Conservation (phyloP, 306 rosid genomes). For the Aeschynomene evenia region DNA sequence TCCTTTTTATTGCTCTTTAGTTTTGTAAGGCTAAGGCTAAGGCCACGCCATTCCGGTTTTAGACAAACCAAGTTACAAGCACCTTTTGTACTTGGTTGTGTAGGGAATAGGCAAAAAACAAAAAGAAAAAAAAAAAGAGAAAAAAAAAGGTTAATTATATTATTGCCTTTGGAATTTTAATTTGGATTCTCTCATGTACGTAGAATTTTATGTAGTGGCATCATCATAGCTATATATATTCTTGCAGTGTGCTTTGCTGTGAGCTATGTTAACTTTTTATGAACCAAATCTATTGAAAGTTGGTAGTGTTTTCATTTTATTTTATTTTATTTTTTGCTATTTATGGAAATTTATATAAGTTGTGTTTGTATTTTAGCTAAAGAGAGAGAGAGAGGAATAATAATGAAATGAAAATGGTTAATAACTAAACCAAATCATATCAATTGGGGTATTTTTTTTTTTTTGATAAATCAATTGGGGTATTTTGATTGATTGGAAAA, state of each 20-base stretch:
- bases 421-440: neutral
- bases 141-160: neutral
- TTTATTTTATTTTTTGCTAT: too few species aligned
- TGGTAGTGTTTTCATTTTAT: neutral
- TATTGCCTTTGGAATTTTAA: conserved; percentile 4
- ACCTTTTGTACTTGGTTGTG: conserved; percentile 18
- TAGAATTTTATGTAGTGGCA: neutral
- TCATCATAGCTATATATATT: too few species aligned
- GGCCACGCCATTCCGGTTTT: neutral
- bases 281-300: conserved; percentile 27
- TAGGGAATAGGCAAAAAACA: conserved; percentile 19
- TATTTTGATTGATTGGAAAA: too few species aligned
- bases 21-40: conserved; percentile 9
- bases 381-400: neutral
- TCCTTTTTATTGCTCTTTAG: neutral
- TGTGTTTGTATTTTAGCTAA: neutral
- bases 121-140: conserved; percentile 17
- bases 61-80: conserved; percentile 18
- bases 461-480: too few species aligned
- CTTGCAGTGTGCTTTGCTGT: conserved; percentile 11
- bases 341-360: neutral
- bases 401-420: neutral
- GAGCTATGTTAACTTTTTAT: conserved; percentile 28
- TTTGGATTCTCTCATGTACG: conserved; percentile 35
- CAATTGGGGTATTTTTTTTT: too few species aligned